Evolutionary conservation across 768 basidiomycete species (phyloP), one percentile per base, ranked within the genome.

Genomic region (Amanita rubescens): DNA sequence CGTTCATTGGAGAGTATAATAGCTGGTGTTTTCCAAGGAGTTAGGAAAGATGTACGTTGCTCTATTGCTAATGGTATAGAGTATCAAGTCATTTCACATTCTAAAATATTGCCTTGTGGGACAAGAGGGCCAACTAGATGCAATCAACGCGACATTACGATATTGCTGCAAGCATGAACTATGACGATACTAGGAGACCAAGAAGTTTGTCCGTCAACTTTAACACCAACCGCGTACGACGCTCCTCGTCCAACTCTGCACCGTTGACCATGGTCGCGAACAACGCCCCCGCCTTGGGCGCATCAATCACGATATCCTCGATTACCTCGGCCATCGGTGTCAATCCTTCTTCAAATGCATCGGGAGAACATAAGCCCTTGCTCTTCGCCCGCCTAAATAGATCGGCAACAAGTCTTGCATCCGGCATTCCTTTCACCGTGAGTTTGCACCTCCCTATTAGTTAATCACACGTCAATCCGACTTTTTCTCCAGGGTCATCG

Each of bases 391-490:
- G 77, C 7, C 67, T 66, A 69, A 95, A 91, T 59, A 95, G 78
- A 48, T 86, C 78, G 5, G 82, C 79, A 17, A 93, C 86, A 32
- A 96, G 73, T 60, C 80, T 74, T 35, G 88, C 88, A 58, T 94
- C 90, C 4, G 78, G 75, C n/a, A n/a, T 64, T 87, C 82, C 72
- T 93, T 96, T 90, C 72, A 85, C 85, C 37, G 78, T 73, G 57
- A 97, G 73, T 66, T 88, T 83, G n/a, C n/a, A n/a, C 83, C 64
- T 83, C 81, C 84, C 98, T 93, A 52, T 95, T 80, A 32, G 79
- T 75, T 75, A 97, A 96, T 77, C 96, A 96, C 27, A 94, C 85
- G 60, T 89, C 85, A 81, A 98, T 88, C 79, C 81, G 25, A 90
- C 85, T 73, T 91, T 93, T 22, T 68, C 93, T 96, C 79, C 55